phyloP scores from a whole-genome alignment of 495 filamentous ascomycete genomes.

The Neurospora sp. region DNA sequence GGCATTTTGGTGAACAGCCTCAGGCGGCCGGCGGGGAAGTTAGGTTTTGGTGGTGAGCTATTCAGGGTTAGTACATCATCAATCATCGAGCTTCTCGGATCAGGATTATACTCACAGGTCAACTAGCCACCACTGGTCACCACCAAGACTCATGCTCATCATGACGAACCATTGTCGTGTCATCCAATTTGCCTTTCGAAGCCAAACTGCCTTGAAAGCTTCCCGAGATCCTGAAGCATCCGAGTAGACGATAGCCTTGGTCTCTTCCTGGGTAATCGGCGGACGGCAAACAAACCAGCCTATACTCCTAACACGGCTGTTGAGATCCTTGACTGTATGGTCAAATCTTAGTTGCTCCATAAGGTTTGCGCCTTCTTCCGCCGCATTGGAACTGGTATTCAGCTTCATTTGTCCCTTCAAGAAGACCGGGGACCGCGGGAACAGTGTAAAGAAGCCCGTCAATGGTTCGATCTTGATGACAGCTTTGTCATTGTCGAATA shows the following conservation, averaged over 20 bases:
- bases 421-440: constrained; percentile 32
- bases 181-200: constrained; percentile 52
- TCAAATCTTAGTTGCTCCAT: constrained; percentile 49
- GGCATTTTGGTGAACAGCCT: constrained; percentile 26
- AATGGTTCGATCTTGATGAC: constrained; percentile 61
- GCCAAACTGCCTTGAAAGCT: constrained; percentile 50
- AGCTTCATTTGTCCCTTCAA: constrained; percentile 38
- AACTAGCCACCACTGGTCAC: constrained; percentile 68
- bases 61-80: constrained; percentile 8
- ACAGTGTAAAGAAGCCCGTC: constrained; percentile 46
- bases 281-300: constrained; percentile 50
- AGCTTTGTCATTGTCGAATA: constrained; percentile 47
- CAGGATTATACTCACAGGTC: constrained; percentile 40
- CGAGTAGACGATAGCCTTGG: constrained; percentile 50
- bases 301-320: constrained; percentile 44
- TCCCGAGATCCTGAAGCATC: constrained; percentile 23
- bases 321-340: constrained; percentile 53
- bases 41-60: constrained; percentile 9
- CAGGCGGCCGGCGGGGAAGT: constrained; percentile 12
- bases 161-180: constrained; percentile 54
- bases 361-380: constrained; percentile 41
- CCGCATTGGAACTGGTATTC: constrained; percentile 42
- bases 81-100: background rate
- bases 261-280: constrained; percentile 46
- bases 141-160: constrained; percentile 58